Evolutionary conservation across 1,139 yeast genomes (phyloP), one percentile per base, ranked within the genome.

Genomic region (Debaryomycetaceae sp.): DNA sequence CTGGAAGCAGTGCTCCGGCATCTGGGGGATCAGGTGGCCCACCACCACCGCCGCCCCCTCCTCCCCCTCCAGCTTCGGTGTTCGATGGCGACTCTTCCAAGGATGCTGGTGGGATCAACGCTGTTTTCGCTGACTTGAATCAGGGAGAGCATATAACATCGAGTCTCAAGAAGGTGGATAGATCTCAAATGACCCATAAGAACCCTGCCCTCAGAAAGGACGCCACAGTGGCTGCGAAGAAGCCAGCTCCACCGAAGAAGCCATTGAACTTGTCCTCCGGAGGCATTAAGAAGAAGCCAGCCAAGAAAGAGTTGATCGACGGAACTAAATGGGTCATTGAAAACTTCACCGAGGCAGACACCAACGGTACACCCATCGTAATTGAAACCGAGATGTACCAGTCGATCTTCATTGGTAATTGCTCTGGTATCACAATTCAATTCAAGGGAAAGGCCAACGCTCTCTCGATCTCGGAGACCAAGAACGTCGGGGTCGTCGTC

Each of bases 361-460:
- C 63, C 4, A 70, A 68, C 36, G 73, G 76, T 42, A 76, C 73
- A 44, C 70, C 78, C 11, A 76, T 91, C 54, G 76, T 77, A 35
- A 75, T 93, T 48, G 90, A 87, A 29, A 95, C 86, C 31, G 88
- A 84, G 55, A 84, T 84, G 79, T 84, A 84, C 54, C 98, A 95
- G 62, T 87, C 96, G 31, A 83, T 95, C 13, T 90, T 87, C 61
- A 84, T 95, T 54, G 96, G 95, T 45, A 83, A 85, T 56, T 88
- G 96, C 68, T 60, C 63, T 36, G 84, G 84, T 48, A 71, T 81
- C 40, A 84, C 96, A 9, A 69, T 95, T 47, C 95, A 87, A 63
- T 74, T 95, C 60, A 84, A 82, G 65, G 99, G 99, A 49, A 93
- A 93, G 63, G 89, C 90, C 47, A 91, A 90, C 58, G 95, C 97